Percentiles rank a stretch among this genome's conserved stretches.
These are phyloP conservation scores for Jackrogersella multiformis DNA, from an alignment of 495 filamentous ascomycete genomes.

Conservation along the genomic window DNA sequence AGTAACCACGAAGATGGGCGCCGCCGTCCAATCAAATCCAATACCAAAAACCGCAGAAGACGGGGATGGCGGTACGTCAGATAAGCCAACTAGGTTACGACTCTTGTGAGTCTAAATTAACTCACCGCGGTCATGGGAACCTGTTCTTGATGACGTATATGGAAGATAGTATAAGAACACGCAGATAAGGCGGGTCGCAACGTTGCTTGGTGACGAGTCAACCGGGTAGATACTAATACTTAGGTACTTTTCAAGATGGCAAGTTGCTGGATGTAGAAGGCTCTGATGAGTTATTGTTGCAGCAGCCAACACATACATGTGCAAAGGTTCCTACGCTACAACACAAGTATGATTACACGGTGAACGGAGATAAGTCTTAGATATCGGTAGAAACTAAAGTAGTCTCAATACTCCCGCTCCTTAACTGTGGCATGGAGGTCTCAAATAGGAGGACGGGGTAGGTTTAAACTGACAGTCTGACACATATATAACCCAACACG, in stretches of 20 bases:
- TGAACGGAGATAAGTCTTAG: neutral
- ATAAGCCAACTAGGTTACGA: conserved; percentile 26
- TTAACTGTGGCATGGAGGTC: conserved; percentile 10
- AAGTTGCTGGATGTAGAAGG: neutral
- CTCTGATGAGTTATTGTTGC: neutral
- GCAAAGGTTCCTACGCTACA: conserved; percentile 6
- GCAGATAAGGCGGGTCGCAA: conserved; percentile 27
- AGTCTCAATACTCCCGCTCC: neutral
- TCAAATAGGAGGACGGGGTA: neutral
- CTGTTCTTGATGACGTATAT: conserved; percentile 27
- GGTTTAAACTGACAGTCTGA: conserved; percentile 12
- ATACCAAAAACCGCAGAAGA: conserved; percentile 21
- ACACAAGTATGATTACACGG: neutral
- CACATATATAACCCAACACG: conserved; percentile 4
- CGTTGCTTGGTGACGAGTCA: conserved; percentile 18
- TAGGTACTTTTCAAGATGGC: neutral
- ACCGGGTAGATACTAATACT: neutral
- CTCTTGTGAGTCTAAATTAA: conserved; percentile 26
- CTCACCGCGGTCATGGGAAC: conserved; percentile 2
- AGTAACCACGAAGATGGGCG: conserved; percentile 30
- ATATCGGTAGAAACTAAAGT: neutral
- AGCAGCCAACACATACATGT: conserved; percentile 7
- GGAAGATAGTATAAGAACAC: neutral
- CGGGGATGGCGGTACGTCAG: conserved; percentile 28
- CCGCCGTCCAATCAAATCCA: conserved; percentile 14